A percentile compares a stretch with the other conserved stretches of the same genome.
These are phyloP conservation scores for Groenewaldozyma auringiensis DNA, from an alignment of 1,139 yeast species.

Conservation along the genomic window DNA sequence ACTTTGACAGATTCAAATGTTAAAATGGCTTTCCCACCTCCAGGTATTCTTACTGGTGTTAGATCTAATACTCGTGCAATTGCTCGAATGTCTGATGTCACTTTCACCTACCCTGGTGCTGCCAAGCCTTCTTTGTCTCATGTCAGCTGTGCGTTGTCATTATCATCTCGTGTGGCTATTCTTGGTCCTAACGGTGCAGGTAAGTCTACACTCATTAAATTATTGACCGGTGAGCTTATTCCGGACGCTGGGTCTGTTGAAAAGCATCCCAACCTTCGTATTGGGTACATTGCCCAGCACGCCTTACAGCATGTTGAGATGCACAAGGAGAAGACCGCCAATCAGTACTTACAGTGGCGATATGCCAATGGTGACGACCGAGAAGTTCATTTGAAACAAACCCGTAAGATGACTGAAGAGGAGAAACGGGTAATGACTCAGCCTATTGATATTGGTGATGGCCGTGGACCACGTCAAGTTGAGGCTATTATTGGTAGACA, in stretches of 20 bases:
- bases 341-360: conserved; percentile 97
- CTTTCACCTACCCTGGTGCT: conserved; percentile 87
- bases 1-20: conserved; percentile 91
- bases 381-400: conserved; percentile 88
- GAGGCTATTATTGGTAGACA: conserved; percentile 97
- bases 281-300: conserved; percentile 97
- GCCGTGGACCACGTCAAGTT: conserved; percentile 78
- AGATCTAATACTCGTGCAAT: conserved; percentile 92
- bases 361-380: conserved; percentile 97
- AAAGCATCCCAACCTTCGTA: conserved; percentile 96
- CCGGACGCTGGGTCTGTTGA: conserved; percentile 88
- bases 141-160: conserved; percentile 80
- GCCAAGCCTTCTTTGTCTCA: conserved; percentile 69
- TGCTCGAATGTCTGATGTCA: conserved; percentile 80
- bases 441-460: conserved; percentile 75
- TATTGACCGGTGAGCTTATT: conserved; percentile 82
- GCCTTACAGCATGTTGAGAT: conserved; percentile 95
- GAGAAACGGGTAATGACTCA: conserved; percentile 75
- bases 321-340: conserved; percentile 96
- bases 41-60: conserved; percentile 94
- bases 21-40: conserved; percentile 97
- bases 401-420: conserved; percentile 78
- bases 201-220: conserved; percentile 88
- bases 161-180: conserved; percentile 93
- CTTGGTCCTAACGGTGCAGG: conserved; percentile 99